Conservation (phyloP, 768 basidiomycete genomes). For the Boletus rex-veris region DNA sequence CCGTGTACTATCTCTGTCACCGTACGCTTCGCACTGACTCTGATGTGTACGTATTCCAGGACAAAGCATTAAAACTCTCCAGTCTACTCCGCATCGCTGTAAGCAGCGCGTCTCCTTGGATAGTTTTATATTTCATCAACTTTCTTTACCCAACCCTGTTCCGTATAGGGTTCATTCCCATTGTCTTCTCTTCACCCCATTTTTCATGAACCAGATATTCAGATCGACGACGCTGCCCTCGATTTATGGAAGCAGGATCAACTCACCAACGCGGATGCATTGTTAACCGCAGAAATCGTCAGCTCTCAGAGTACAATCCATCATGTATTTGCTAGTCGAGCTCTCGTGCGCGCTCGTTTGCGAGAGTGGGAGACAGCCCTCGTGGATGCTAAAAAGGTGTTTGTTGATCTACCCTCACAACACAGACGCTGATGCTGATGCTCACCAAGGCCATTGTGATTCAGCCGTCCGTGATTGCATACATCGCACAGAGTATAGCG, state of each 20-base stretch:
- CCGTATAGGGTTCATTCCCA: too few relatives aligned
- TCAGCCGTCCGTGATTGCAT: neutral
- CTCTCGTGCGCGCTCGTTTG: conserved; percentile 1
- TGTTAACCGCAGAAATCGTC: neutral
- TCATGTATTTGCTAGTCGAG: neutral
- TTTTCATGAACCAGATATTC: neutral
- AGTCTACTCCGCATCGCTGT: neutral
- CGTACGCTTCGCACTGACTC: too few relatives aligned
- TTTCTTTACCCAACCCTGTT: too few relatives aligned
- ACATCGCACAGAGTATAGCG: neutral
- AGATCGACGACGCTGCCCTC: neutral
- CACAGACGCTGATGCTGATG: neutral
- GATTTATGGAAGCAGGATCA: neutral
- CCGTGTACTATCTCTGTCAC: too few relatives aligned
- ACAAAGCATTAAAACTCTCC: too few relatives aligned
- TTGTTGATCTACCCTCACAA: neutral
- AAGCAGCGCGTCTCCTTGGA: neutral
- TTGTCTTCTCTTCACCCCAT: too few relatives aligned
- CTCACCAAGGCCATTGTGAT: neutral
- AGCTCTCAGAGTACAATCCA: neutral
- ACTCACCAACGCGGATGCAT: neutral
- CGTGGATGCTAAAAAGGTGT: neutral
- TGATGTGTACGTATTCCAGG: too few relatives aligned
- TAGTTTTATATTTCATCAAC: neutral
- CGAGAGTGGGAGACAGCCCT: neutral